Evolutionary conservation across 257 asterid genomes (phyloP).

Genomic region (Solanum appendiculatum): DNA sequence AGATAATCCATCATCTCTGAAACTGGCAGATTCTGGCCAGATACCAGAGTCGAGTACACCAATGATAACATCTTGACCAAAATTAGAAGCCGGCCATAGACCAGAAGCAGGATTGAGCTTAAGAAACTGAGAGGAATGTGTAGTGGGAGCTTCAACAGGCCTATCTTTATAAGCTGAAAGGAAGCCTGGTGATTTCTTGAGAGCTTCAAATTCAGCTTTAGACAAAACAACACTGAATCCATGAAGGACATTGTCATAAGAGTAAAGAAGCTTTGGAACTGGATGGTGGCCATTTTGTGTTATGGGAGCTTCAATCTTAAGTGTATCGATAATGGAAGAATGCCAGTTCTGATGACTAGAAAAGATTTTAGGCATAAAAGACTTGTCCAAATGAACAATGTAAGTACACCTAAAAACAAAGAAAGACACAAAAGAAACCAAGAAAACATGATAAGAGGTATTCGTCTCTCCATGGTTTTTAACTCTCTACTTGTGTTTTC

Average conservation of each 20-base stretch:
- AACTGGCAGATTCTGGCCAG: constrained; percentile 9
- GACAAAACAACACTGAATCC: constrained; percentile 8
- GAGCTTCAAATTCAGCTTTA: background rate
- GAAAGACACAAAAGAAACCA: background rate
- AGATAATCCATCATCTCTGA: background rate
- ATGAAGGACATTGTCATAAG: constrained; percentile 8
- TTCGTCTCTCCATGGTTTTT: background rate
- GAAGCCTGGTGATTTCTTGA: constrained; percentile 1
- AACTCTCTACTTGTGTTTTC: background rate
- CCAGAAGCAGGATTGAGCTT: constrained; percentile 5
- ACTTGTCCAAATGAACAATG: constrained; percentile 10
- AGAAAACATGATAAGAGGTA: background rate
- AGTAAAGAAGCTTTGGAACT: background rate
- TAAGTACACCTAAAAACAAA: background rate
- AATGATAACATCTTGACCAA: constrained; percentile 2
- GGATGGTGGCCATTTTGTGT: background rate
- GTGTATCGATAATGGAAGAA: background rate
- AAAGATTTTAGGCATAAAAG: constrained; percentile 10
- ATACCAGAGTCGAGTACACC: constrained; percentile 9
- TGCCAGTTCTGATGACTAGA: constrained; percentile 6
- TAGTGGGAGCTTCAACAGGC: background rate
- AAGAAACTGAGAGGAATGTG: constrained; percentile 7
- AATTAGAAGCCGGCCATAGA: background rate
- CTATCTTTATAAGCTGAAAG: constrained; percentile 4
- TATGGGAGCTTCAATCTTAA: background rate